These are phyloP conservation scores for Dendrobium huoshanense DNA, from an alignment of 106 monocot genomes.

Conservation along the genomic window DNA sequence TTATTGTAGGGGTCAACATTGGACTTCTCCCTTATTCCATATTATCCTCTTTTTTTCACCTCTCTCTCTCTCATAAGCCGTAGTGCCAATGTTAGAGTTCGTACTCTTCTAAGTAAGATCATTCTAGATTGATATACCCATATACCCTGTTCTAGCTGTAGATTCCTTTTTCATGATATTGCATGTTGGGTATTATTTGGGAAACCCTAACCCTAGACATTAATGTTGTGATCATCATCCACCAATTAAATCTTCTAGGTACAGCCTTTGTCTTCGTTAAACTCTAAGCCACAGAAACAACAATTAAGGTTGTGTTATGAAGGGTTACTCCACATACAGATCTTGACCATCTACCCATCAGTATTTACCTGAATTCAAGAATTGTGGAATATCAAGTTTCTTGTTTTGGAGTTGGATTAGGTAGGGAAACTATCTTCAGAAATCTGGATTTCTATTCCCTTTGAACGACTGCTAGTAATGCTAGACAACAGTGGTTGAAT, in stretches of 20 bases:
- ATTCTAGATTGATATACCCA: neutral
- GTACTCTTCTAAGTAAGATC: neutral
- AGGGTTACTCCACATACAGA: neutral
- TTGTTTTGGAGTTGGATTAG: neutral
- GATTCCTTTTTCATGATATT: neutral
- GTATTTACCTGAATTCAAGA: neutral
- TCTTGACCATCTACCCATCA: neutral
- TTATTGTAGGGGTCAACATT: no score
- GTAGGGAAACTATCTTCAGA: neutral
- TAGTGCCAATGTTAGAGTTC: neutral
- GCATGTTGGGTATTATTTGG: neutral
- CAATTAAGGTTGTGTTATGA: neutral
- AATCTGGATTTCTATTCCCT: neutral
- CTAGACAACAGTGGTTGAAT: neutral
- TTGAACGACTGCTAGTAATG: neutral
- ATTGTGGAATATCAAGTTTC: neutral
- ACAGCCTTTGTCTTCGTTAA: neutral
- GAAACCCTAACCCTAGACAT: neutral
- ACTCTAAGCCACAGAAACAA: neutral
- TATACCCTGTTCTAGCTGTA: neutral
- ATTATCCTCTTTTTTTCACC: neutral
- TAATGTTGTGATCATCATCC: neutral
- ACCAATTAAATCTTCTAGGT: neutral
- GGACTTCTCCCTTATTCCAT: neutral
- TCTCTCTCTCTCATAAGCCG: neutral